Base-by-base conservation (phyloP, 176 grass and related monocot genomes). In the Calamus simplicifolius region DNA sequence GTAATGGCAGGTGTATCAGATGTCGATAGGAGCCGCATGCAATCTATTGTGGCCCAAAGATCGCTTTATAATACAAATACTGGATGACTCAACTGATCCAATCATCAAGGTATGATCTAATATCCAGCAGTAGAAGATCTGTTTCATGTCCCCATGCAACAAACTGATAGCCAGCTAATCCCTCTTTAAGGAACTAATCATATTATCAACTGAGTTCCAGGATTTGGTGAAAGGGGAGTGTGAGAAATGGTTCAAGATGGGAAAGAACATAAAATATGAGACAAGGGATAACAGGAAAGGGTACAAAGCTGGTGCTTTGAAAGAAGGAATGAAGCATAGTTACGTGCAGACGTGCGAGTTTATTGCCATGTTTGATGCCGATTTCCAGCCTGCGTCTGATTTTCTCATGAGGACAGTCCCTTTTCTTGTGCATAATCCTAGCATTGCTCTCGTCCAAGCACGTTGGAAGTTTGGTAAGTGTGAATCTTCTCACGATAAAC, bases 331-430 rank as follows among this genome's bases (percentile, higher is more conserved):
- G 67, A 74, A 73, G 55, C 81, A 85, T 7, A 70, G 62, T 38
- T 98, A 82, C 1, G 93, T 92, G 17, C 55, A 69, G 16, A 66
- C 78, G 0, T 98, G 93, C 61, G 79, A 98, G 21, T 98, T 75
- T 70, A 85, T 92, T 4, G 81, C 93, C 73, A 91, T 98, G 76
- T 98, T 98, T 3, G 93, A 98, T 15, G 93, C 93, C 0, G 93
- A 98, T 18, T 98, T 98, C 57, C 93, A 92, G 38, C 93, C 93
- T 0, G 79, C 77, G 49, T 73, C 87, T 0, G 67, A 98, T 56
- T 98, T 98, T 5, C 88, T 98, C 25, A 5, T 75, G 0, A 69
- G 93, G 67, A 89, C 93, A 0, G 18, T 92, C 28, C 93, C 93
- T 1, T 98, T 98, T 81, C 93, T 98, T 0, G 62, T 92, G 27